Conservation (phyloP, 805 yeast genomes). For the Candida krabiensis region DNA sequence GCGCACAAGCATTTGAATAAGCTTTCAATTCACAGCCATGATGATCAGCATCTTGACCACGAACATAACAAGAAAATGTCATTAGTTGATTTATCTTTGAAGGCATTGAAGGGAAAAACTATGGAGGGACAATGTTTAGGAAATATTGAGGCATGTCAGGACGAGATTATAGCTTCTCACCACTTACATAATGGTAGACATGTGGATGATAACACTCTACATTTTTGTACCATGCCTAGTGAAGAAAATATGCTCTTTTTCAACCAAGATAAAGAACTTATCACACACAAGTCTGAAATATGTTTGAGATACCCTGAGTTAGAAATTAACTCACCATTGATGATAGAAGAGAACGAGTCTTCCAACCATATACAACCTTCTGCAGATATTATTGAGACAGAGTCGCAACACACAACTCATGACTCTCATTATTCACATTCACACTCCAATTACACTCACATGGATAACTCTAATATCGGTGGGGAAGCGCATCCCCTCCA, state of each 20-base stretch:
- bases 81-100: conserved; percentile 31
- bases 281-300: conserved; percentile 26
- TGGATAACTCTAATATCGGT: neutral
- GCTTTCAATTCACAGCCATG: too few relatives aligned
- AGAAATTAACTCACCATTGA: conserved; percentile 33
- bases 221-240: conserved; percentile 34
- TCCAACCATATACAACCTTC: neutral
- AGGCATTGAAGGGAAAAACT: conserved; percentile 28
- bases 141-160: conserved; percentile 27
- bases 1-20: neutral
- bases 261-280: conserved; percentile 24
- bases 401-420: neutral
- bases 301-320: conserved; percentile 30
- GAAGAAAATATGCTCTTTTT: conserved; percentile 35
- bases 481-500: conserved; percentile 4
- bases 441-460: neutral
- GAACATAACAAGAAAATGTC: conserved; percentile 17
- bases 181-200: conserved; percentile 20
- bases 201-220: conserved; percentile 20
- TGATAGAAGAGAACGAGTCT: conserved; percentile 13
- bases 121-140: conserved; percentile 36
- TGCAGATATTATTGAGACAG: neutral
- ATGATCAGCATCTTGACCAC: neutral
- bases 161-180: conserved; percentile 24
- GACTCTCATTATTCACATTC: neutral